phyloP scores from a whole-genome alignment of 345 rosid genomes.

The Pistacia atlantica region DNA sequence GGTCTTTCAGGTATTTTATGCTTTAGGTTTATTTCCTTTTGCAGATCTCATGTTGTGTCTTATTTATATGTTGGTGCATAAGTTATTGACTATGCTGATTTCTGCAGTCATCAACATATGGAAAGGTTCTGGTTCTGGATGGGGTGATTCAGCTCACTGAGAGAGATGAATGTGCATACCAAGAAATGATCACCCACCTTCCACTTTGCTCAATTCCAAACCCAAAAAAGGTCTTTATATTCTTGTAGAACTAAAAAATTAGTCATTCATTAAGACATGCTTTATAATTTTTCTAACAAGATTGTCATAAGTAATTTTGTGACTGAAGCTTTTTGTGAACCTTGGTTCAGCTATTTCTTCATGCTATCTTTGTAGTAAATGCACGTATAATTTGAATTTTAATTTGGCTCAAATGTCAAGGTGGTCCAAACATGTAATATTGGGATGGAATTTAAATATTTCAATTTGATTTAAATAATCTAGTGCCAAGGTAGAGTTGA shows the following conservation, averaged over 20 bases:
- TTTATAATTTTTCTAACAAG: not conserved
- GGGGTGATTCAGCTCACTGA: conserved; percentile 97
- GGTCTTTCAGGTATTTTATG: conserved; percentile 77
- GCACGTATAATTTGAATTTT: not conserved
- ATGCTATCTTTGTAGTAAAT: not conserved
- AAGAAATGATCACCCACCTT: conserved; percentile 98
- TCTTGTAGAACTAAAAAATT: not conserved
- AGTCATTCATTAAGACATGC: no score
- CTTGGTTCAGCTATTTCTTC: not conserved
- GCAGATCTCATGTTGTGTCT: not conserved
- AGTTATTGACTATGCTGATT: not conserved
- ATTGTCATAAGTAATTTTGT: not conserved
- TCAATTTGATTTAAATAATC: not conserved
- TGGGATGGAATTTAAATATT: not conserved
- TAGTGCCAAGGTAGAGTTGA: not conserved
- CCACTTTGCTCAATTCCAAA: conserved; percentile 87
- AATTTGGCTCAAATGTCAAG: not conserved
- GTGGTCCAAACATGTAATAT: not conserved
- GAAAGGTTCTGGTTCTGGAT: conserved; percentile 92
- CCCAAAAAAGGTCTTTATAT: conserved; percentile 71
- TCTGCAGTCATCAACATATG: conserved; percentile 87
- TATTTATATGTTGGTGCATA: not conserved
- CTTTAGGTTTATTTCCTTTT: not conserved
- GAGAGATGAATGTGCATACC: conserved; percentile 98
- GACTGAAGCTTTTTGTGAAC: not conserved